Percentiles rank a stretch among this genome's conserved stretches.
These are phyloP conservation scores for Aspergillus kassunensis DNA, from an alignment of 495 filamentous ascomycete species.

Conservation along the genomic window DNA sequence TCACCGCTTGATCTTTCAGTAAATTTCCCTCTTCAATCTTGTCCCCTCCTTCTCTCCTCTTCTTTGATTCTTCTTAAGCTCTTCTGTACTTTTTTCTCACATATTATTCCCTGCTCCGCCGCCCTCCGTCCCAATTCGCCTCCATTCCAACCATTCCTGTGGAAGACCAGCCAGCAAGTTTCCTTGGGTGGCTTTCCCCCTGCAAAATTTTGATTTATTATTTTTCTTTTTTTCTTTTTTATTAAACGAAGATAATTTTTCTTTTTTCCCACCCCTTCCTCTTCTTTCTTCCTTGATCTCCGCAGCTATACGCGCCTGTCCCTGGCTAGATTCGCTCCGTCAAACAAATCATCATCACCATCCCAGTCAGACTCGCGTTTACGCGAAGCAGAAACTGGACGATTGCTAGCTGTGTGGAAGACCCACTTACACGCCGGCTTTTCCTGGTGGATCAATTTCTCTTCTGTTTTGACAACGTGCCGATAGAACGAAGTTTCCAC, in stretches of 20 bases:
- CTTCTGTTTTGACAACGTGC: slow-evolving; percentile 44
- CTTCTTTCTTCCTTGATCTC: slow-evolving; percentile 29
- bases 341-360: slow-evolving; percentile 22
- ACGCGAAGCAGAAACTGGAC: slow-evolving; percentile 39
- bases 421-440: slow-evolving; percentile 41
- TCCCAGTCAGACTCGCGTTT: slow-evolving; percentile 30
- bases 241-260: slow-evolving; percentile 10
- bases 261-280: slow-evolving; percentile 18
- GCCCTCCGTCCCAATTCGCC: slow-evolving; percentile 29
- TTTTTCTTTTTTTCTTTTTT: slow-evolving; percentile 22
- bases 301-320: slow-evolving; percentile 25
- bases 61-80: slow-evolving; percentile 12
- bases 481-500: slow-evolving; percentile 46
- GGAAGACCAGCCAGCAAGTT: slow-evolving; percentile 11
- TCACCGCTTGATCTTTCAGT: slow-evolving; percentile 24
- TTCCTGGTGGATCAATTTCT: slow-evolving; percentile 45
- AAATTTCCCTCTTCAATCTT: slow-evolving; percentile 1
- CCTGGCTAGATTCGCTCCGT: slow-evolving; percentile 23
- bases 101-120: slow-evolving; percentile 24
- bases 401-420: slow-evolving; percentile 41
- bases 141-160: slow-evolving; percentile 31
- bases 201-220: slow-evolving; percentile 16
- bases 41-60: slow-evolving; percentile 12
- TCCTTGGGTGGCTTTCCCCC: slow-evolving; percentile 20
- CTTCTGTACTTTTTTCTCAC: slow-evolving; percentile 10